Evolutionary conservation across 768 basidiomycete genomes (phyloP), one percentile per base, ranked within the genome.

Genomic region (Amanita pallidorosea): DNA sequence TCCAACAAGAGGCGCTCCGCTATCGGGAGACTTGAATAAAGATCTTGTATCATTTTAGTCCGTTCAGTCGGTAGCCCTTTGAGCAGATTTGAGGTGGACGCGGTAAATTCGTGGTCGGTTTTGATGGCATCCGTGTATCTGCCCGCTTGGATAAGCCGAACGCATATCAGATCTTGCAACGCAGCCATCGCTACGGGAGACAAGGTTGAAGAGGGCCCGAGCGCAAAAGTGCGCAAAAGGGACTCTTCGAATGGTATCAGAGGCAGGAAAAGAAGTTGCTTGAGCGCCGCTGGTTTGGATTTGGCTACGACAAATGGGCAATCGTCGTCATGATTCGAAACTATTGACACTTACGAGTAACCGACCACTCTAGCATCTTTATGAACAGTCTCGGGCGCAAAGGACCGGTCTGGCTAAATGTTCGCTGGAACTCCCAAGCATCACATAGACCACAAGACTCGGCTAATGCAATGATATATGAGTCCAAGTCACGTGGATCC

Each of bases 131-230:
- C 79, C 0, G 74, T 65, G 57, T 83, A 81, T 52, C 77, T 75
- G 3, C 87, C 88, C 2, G 71, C 74, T 59, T 88, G 83, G 31
- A 91, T 76, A 7, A 90, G 75, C 8, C 89, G 82, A 13, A 85
- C 77, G 54, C 83, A 87, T 25, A 87, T 72, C n/a, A 91, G 73
- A 55, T 91, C 85, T 61, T 88, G 88, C 0, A 91, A 63, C 12
- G 77, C 68, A 5, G 80, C 71, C 22, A 82, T 61, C 2, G 79
- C 75, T 2, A 72, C 57, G 7, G 72, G 55, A 1, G 80, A 67
- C 8, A 82, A 64, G 0, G 67, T 54, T 4, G 66, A 52, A 2
- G 83, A 75, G 2, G 81, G 78, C 12, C 78, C 69, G 8, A 81
- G 70, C 4, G 83, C 83, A 55, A 79, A 80, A 0, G 65, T 53